Base-by-base conservation (phyloP, 2,329 filamentous ascomycete species). In the Penicillium psychrosexuale region DNA sequence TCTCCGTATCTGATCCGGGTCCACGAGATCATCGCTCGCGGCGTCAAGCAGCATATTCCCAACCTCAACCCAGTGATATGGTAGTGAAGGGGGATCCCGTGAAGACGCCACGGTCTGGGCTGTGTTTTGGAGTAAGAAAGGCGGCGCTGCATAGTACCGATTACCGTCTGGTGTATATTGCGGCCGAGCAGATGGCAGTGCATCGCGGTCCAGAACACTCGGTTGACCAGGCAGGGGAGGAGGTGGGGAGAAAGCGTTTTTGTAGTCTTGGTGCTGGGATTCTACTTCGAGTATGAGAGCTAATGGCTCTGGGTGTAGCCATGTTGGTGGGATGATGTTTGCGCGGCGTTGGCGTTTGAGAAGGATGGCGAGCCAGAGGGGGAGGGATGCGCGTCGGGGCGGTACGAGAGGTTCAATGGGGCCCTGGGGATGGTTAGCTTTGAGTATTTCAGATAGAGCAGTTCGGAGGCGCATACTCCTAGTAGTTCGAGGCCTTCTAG, bases 51-150 rank as follows among this genome's bases (percentile, higher is more conserved):
- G 78, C 70, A 95, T 85, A 74, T 96, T 91, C 17, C 89, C 87
- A 8, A 97, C 77, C 75, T 97, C 94, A 39, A 96, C 82, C 92
- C 93, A 99, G 77, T 97, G 93, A 70, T 96, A 97, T 0, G 94
- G 94, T 31, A 99, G 78, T 13, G 70, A 60, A 6, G 67, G 68
- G 8, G 65, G 59, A 45, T 73, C 70, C 7, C 61, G 58, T 1
- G 62, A 39, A 17, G 86, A 62, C 15, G 58, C 84, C 38, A 85
- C 84, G 0, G 85, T 76, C 8, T 87, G 84, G 1, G 87, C 84
- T 0, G 88, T 91, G 60, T 88, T 90, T 15, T 87, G 86, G 1
- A 85, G 83, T 1, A 95, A 75, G 69, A 97, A 97, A 0, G 93
- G 93, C 4, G 92, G 84, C 0, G 86, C 84, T 0, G 70, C 57